A percentile compares a stretch with the other conserved stretches of the same genome.
These are phyloP conservation scores for Plectranthus barbatus DNA, from an alignment of 257 asterid species.

Conservation along the genomic window DNA sequence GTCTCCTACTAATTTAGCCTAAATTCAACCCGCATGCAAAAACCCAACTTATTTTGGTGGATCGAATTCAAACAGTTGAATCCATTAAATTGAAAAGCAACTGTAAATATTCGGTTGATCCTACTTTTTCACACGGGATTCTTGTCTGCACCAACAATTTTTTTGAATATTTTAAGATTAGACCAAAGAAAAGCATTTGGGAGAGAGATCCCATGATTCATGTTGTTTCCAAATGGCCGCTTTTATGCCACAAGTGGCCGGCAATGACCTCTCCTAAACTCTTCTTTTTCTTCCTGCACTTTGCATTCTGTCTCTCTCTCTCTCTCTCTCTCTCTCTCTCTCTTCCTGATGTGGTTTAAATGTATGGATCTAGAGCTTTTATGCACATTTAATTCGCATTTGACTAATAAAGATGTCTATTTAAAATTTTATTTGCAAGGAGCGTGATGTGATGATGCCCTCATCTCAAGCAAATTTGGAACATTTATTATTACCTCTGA, in stretches of 20 bases:
- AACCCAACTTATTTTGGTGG: too few species aligned
- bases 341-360: too few species aligned
- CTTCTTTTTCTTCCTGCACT: slow-evolving; percentile 5
- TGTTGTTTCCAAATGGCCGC: slow-evolving; percentile 11
- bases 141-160: neutral
- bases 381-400: too few species aligned
- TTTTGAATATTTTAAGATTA: neutral
- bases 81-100: neutral
- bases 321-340: neutral
- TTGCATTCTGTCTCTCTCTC: neutral
- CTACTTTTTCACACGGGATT: slow-evolving; percentile 31
- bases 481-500: too few species aligned
- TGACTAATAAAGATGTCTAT: too few species aligned
- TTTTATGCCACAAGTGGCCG: slow-evolving; percentile 1
- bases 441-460: too few species aligned
- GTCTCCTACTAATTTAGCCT: too few species aligned
- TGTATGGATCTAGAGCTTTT: too few species aligned
- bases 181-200: neutral
- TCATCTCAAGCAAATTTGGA: too few species aligned
- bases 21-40: too few species aligned
- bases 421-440: too few species aligned
- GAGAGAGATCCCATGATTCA: slow-evolving; percentile 22
- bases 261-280: slow-evolving; percentile 17
- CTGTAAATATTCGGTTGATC: slow-evolving; percentile 17
- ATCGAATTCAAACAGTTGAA: too few species aligned